Percentiles rank a stretch among this genome's conserved stretches.
Conservation (phyloP, 2,329 filamentous ascomycete species). For the Lachnellula hyalina region DNA sequence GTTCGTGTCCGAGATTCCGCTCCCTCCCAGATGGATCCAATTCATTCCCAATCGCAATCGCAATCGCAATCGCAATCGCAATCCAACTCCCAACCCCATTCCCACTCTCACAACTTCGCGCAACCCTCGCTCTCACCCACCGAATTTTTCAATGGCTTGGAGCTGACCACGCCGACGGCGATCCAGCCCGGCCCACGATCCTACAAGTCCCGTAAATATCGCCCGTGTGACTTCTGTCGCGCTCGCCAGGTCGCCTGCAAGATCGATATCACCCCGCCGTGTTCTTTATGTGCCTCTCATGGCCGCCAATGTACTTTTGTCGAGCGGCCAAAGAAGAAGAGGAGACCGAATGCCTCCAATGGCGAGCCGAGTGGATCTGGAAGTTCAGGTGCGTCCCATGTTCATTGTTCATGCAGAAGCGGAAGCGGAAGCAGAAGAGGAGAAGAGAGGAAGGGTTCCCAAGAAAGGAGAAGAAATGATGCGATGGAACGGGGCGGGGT, state of each 20-base stretch:
- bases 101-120: slow-evolving; percentile 12
- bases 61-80: neutral
- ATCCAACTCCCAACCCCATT: neutral
- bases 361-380: slow-evolving; percentile 15
- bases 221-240: slow-evolving; percentile 43
- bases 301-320: slow-evolving; percentile 41
- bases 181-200: slow-evolving; percentile 27
- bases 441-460: neutral
- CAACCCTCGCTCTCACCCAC: slow-evolving; percentile 24
- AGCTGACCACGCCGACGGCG: slow-evolving; percentile 14
- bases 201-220: slow-evolving; percentile 31
- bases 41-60: neutral
- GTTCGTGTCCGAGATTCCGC: no score
- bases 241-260: slow-evolving; percentile 41
- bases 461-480: no score
- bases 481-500: neutral
- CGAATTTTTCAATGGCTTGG: slow-evolving; percentile 26
- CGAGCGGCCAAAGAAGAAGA: slow-evolving; percentile 34
- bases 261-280: slow-evolving; percentile 38
- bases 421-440: neutral
- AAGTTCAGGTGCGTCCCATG: neutral
- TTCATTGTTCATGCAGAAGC: no score
- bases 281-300: slow-evolving; percentile 39
- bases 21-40: neutral
- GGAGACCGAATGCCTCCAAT: slow-evolving; percentile 25